These are phyloP conservation scores for Trapa bicornis DNA, from an alignment of 345 rosid genomes.

Conservation along the genomic window DNA sequence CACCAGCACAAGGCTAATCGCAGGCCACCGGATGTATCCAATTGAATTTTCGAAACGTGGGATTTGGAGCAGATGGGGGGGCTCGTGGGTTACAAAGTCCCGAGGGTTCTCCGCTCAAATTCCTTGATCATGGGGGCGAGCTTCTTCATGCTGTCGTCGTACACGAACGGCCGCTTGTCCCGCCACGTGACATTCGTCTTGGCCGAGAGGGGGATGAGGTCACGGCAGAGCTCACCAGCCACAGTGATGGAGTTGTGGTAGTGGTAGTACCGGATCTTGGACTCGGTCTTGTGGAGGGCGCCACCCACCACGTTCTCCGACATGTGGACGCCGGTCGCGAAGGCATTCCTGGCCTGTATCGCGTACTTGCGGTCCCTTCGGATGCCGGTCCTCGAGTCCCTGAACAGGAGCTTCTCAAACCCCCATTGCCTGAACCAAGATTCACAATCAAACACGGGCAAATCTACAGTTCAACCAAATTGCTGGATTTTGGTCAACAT, in stretches of 20 bases:
- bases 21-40: no score
- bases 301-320: conserved; percentile 74
- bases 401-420: conserved; percentile 70
- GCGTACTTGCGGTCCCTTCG: conserved; percentile 80
- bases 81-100: conserved; percentile 4
- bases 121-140: conserved; percentile 43
- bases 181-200: conserved; percentile 37
- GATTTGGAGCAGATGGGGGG: background rate
- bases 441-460: background rate
- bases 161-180: conserved; percentile 52
- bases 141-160: conserved; percentile 63
- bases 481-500: no score
- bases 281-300: conserved; percentile 66
- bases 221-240: conserved; percentile 55
- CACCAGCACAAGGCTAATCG: no score
- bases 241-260: conserved; percentile 62
- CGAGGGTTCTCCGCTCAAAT: conserved; percentile 43
- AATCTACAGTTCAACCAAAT: no score
- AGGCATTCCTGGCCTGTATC: conserved; percentile 74
- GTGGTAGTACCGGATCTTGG: conserved; percentile 62
- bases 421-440: conserved; percentile 66
- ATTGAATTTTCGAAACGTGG: background rate
- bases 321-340: conserved; percentile 84
- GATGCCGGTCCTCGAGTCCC: conserved; percentile 51
- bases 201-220: conserved; percentile 38